Evolutionary conservation across 2,329 filamentous ascomycete species (phyloP).

Genomic region (Zarea fungicola): DNA sequence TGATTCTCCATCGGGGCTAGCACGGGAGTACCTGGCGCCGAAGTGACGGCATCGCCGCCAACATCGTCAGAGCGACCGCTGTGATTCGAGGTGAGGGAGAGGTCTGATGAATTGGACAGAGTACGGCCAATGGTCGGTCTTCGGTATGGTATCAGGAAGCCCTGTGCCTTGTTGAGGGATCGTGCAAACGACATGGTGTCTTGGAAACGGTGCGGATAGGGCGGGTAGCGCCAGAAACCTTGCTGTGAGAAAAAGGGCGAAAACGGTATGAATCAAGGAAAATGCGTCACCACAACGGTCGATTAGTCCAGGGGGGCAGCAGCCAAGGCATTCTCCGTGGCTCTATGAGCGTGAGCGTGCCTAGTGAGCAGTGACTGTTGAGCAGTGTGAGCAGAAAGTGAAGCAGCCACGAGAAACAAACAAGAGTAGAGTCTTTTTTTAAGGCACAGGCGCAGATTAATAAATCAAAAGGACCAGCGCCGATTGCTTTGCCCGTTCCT

Average conservation of each 20-base stretch:
- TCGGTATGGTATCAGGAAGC: conserved; percentile 37
- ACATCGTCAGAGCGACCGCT: conserved; percentile 25
- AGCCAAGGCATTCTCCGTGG: background rate
- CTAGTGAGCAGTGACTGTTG: background rate
- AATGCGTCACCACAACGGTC: conserved; percentile 4
- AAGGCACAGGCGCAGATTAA: conserved; percentile 5
- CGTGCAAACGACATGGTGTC: conserved; percentile 40
- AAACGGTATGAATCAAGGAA: background rate
- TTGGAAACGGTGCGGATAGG: background rate
- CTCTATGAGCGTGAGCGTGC: background rate
- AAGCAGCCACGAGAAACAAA: background rate
- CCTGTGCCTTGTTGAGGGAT: conserved; percentile 42
- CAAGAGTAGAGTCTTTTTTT: background rate
- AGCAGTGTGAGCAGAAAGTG: background rate
- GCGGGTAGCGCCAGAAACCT: background rate
- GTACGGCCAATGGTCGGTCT: conserved; percentile 40
- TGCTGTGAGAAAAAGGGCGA: background rate
- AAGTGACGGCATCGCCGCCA: conserved; percentile 24
- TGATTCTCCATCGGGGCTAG: conserved; percentile 12
- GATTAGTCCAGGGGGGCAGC: background rate
- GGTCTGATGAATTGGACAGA: conserved; percentile 43
- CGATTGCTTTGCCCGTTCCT: background rate
- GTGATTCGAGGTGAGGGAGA: conserved; percentile 29
- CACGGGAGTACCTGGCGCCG: conserved; percentile 26
- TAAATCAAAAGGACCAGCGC: conserved; percentile 2